Percentiles rank a stretch among this genome's conserved stretches.
These are phyloP conservation scores for Cercospora janseana DNA, from an alignment of 2,329 filamentous ascomycete species.

Conservation along the genomic window DNA sequence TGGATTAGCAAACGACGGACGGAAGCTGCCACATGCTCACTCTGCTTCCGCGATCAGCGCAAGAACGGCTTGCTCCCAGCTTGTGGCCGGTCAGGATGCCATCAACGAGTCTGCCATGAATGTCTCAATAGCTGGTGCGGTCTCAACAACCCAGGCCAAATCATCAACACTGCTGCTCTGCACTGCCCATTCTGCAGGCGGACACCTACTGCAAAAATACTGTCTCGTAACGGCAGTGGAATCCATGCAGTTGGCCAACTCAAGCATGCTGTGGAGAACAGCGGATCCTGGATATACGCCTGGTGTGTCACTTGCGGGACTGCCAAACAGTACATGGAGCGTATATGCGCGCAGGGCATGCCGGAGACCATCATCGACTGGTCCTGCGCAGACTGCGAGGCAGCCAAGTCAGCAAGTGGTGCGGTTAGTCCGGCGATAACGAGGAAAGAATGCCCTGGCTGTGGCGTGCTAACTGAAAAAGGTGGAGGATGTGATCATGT, in stretches of 20 bases:
- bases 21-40: conserved; percentile 13
- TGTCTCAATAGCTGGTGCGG: conserved; percentile 17
- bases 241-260: conserved; percentile 13
- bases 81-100: conserved; percentile 18
- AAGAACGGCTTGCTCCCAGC: conserved; percentile 7
- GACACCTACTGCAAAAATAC: conserved; percentile 9
- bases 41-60: conserved; percentile 15
- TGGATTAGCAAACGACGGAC: conserved; percentile 15
- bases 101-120: conserved; percentile 12
- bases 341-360: conserved; percentile 13
- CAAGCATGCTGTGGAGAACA: conserved; percentile 7
- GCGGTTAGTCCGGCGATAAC: background rate
- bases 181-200: conserved; percentile 19
- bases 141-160: conserved; percentile 12
- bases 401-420: background rate
- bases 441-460: conserved; percentile 12
- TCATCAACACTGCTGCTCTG: conserved; percentile 20
- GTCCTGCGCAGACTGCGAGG: conserved; percentile 12
- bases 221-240: conserved; percentile 8
- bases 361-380: conserved; percentile 2
- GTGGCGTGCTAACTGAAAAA: conserved; percentile 16
- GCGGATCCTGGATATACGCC: conserved; percentile 17
- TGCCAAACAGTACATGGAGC: conserved; percentile 16
- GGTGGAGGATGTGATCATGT: conserved; percentile 18
- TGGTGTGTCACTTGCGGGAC: conserved; percentile 13